Base-by-base conservation (phyloP, 106 monocot genomes). In the Alisma plantagoaquatica region DNA sequence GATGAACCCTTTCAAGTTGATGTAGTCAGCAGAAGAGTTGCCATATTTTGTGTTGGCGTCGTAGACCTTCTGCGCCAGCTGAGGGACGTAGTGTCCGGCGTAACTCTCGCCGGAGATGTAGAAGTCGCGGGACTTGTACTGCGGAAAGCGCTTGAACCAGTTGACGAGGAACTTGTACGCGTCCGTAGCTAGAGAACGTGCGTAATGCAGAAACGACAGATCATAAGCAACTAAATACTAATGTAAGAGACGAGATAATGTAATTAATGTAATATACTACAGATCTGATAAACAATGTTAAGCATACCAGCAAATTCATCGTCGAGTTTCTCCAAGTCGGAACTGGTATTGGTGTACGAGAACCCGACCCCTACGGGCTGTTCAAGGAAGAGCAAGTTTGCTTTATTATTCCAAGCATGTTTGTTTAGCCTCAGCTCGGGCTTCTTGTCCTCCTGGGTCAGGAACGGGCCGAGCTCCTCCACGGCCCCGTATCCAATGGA, bases 51-150 rank as follows among this genome's bases (percentile, higher is more conserved):
- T 23, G 57, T 4, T 1, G 29, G 70, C 73, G 27, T 77, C 73
- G 71, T 80, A 77, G 41, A 92, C 80, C 27, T 69, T 62, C 54
- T 83, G 71, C 10, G 92, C 74, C 28, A 92, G 78, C 68, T 92
- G 92, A 11, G 92, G 92, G 45, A 83, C 86, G 62, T 92, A 92
- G 51, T 92, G 92, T 14, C 92, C 92, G 2, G 87, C 92, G 31
- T 93, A 93, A 69, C 92, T 93, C 69, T 93, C 92, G 46, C 92
- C 92, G 27, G 92, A 56, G 57, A 93, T 59, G 68, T 79, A 93
- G 64, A 93, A 87, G 14, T 87, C 83, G 31, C 61, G 79, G 47
- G 71, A 61, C 62, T 54, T 83, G 67, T 77, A 83, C 9, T 33
- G 26, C 4, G 92, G 92, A 58, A 74, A 93, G 72, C 59, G 76